Percentiles rank a stretch among this genome's conserved stretches.
Conservation (phyloP, 2,329 filamentous ascomycete species). For the Pseudogymnoascus sp. region DNA sequence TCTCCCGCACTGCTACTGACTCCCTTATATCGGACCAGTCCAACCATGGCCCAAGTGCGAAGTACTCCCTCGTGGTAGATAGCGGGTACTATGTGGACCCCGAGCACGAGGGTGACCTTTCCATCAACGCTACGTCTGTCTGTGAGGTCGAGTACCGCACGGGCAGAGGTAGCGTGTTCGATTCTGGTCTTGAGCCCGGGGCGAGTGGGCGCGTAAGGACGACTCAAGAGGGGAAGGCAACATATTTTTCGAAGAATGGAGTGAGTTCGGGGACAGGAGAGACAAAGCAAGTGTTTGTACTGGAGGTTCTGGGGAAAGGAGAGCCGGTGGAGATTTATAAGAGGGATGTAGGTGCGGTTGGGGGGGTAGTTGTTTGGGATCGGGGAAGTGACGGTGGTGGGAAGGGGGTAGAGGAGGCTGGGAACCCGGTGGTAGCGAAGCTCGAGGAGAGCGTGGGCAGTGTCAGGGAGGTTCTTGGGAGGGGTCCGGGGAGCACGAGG, state of each 20-base stretch:
- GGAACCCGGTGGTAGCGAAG: slow-evolving; percentile 4
- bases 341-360: slow-evolving; percentile 46
- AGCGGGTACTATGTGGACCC: slow-evolving; percentile 37
- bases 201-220: slow-evolving; percentile 37
- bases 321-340: slow-evolving; percentile 41
- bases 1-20: slow-evolving; percentile 42
- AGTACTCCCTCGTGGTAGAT: slow-evolving; percentile 53
- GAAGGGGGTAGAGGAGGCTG: slow-evolving; percentile 12
- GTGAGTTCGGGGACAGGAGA: slow-evolving; percentile 29
- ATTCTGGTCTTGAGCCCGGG: slow-evolving; percentile 35
- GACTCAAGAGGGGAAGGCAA: slow-evolving; percentile 48
- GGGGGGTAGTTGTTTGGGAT: slow-evolving; percentile 44
- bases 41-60: slow-evolving; percentile 35
- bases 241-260: slow-evolving; percentile 36
- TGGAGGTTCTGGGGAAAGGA: neutral
- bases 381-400: slow-evolving; percentile 27
- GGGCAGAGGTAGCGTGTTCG: slow-evolving; percentile 21
- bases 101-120: slow-evolving; percentile 39
- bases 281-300: slow-evolving; percentile 27
- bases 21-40: slow-evolving; percentile 22
- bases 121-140: slow-evolving; percentile 36
- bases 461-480: slow-evolving; percentile 29
- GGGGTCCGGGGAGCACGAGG: slow-evolving; percentile 27
- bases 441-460: slow-evolving; percentile 16
- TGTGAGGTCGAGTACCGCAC: slow-evolving; percentile 22